phyloP scores from a whole-genome alignment of 352 stramenopile species.

The Globisporangium viniferum region DNA sequence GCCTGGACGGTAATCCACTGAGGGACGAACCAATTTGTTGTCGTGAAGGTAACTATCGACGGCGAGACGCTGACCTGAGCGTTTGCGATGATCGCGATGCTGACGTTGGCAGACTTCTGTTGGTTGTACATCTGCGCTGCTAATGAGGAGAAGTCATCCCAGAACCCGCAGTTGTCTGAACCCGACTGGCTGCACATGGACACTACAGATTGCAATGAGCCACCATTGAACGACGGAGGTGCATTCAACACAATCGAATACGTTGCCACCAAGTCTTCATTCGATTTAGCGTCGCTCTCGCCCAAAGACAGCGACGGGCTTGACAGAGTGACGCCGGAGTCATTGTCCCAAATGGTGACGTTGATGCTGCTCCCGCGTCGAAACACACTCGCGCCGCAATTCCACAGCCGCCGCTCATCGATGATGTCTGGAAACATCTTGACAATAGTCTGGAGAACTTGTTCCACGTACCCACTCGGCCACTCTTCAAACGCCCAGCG shows the following conservation, averaged over 20 bases:
- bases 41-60: conserved; percentile 59
- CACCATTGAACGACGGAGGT: conserved; percentile 26
- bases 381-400: conserved; percentile 56
- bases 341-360: conserved; percentile 79
- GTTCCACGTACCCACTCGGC: conserved; percentile 42
- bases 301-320: conserved; percentile 27
- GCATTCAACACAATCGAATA: conserved; percentile 74
- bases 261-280: conserved; percentile 6
- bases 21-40: conserved; percentile 56
- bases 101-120: conserved; percentile 35
- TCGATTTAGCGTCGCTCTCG: conserved; percentile 18
- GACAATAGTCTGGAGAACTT: conserved; percentile 40
- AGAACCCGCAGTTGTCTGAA: conserved; percentile 50
- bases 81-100: conserved; percentile 50
- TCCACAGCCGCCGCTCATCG: conserved; percentile 55
- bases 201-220: conserved; percentile 10
- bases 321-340: conserved; percentile 65
- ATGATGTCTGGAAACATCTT: conserved; percentile 53
- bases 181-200: conserved; percentile 29
- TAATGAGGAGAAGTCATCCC: conserved; percentile 31
- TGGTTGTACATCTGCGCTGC: conserved; percentile 31
- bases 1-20: conserved; percentile 50
- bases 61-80: conserved; percentile 48
- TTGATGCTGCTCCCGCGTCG: conserved; percentile 34
- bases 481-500: conserved; percentile 56